Base-by-base conservation (phyloP, 257 asterid species). In the Sherardia arvensis region DNA sequence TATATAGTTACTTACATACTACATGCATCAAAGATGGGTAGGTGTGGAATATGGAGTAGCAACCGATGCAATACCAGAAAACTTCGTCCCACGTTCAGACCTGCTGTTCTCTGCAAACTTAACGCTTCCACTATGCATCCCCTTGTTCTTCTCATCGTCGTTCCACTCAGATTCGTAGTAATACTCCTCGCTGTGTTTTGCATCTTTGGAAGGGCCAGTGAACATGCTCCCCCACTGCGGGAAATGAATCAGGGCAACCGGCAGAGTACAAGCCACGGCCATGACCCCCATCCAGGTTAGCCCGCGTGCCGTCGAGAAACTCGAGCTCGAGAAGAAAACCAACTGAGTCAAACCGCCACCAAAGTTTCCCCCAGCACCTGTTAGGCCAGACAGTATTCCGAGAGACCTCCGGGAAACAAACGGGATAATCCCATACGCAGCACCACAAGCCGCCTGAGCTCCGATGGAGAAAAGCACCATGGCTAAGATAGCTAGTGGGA, bases 291-390 rank as follows among this genome's bases (percentile, higher is more conserved):
- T 43, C 51, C 51, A 76, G 1, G 71, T 55, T 1, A 80, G 48
- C 1, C 92, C 92, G 0, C 53, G 18, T 5, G 68, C 69, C 0
- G 88, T 80, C 0, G 84, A 74, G 17, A 55, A 71, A 0, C 32
- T 63, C 0, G 86, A 53, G 51, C 43, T 78, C 0, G 88, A 69
- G 56, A 85, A 85, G 66, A 82, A 82, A 0, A 85, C 15, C 1
- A 85, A 49, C 11, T 85, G 91, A 0, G 88, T 82, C 11, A 82
- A 67, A 0, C 91, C 91, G 0, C 84, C 80, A 1, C 91, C 91
- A 7, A 85, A 82, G 66, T 85, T 85, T 0, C 91, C 88, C 3
- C 91, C 88, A 0, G 91, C 91, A 1, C 88, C 91, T 0, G 86
- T 68, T 38, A 85, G 54, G 12, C 91, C 86, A 0, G 86, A 80